Evolutionary conservation across 169 alveolate genomes (phyloP).

Genomic region (Eimeria mitis): DNA sequence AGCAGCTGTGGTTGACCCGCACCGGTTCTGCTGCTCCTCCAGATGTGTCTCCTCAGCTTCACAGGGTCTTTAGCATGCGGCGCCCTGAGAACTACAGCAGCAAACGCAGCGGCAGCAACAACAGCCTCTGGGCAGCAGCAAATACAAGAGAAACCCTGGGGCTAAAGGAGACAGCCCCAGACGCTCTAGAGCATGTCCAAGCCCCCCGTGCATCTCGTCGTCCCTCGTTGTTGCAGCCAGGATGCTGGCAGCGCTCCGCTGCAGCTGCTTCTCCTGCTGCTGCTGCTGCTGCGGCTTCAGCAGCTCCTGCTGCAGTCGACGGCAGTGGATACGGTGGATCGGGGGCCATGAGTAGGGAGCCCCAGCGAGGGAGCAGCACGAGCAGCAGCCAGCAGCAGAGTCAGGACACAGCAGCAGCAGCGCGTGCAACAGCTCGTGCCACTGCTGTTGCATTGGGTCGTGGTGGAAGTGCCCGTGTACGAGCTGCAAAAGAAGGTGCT

Average conservation of each 20-base stretch:
- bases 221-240: conserved; percentile 44
- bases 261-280: conserved; percentile 48
- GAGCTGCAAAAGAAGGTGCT: conserved; percentile 42
- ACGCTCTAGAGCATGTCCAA: conserved; percentile 10
- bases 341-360: conserved; percentile 1
- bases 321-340: background rate
- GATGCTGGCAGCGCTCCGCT: conserved; percentile 10
- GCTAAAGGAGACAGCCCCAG: background rate
- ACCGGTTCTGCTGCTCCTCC: background rate
- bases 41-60: conserved; percentile 30
- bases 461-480: conserved; percentile 10
- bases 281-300: conserved; percentile 15
- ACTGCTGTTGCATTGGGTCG: conserved; percentile 15
- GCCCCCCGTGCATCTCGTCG: conserved; percentile 28
- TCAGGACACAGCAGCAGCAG: conserved; percentile 52
- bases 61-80: conserved; percentile 21
- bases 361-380: conserved; percentile 47
- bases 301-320: conserved; percentile 38
- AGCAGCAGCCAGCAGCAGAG: conserved; percentile 72
- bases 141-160: background rate
- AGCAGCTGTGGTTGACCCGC: background rate
- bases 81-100: conserved; percentile 10
- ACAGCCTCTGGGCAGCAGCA: conserved; percentile 40
- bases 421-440: conserved; percentile 42
- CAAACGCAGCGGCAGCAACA: conserved; percentile 30